These are phyloP conservation scores for Rhizophagus clarus DNA, from an alignment of 192 early-diverging fungal species.

Conservation along the genomic window DNA sequence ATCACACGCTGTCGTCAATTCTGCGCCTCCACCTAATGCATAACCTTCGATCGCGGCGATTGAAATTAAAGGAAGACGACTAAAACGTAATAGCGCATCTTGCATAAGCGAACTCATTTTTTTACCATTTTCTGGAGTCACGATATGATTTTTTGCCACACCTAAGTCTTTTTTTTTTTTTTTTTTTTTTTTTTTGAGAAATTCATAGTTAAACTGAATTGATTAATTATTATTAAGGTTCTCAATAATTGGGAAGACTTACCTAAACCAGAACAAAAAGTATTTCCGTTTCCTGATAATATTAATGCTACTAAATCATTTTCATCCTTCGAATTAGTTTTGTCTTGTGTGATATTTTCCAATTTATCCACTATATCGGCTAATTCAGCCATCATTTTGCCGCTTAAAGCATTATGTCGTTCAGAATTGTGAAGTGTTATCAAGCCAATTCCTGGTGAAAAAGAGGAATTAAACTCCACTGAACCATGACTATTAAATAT, in stretches of 20 bases:
- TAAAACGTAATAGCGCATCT: constrained; percentile 54
- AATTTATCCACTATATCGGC: constrained; percentile 53
- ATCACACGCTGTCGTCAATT: constrained; percentile 63
- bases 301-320: constrained; percentile 10
- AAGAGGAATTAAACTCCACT: constrained; percentile 13
- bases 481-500: constrained; percentile 3
- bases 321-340: neutral
- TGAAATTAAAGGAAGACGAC: constrained; percentile 57
- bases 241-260: constrained; percentile 27
- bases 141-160: constrained; percentile 50
- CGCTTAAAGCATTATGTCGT: constrained; percentile 58
- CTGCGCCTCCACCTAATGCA: constrained; percentile 71
- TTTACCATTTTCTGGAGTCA: constrained; percentile 39
- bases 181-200: neutral
- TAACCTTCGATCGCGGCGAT: constrained; percentile 61
- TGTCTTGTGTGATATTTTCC: constrained; percentile 31
- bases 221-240: constrained; percentile 8
- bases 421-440: constrained; percentile 38
- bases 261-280: constrained; percentile 34
- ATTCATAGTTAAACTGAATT: neutral
- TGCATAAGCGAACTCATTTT: constrained; percentile 64
- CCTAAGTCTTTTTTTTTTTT: constrained; percentile 51
- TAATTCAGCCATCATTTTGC: constrained; percentile 66
- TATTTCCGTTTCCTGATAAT: constrained; percentile 19
- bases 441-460: constrained; percentile 13